A percentile compares a stretch with the other conserved stretches of the same genome.
Conservation (phyloP, 140 eudicot species). For the Bidens hawaiensis region DNA sequence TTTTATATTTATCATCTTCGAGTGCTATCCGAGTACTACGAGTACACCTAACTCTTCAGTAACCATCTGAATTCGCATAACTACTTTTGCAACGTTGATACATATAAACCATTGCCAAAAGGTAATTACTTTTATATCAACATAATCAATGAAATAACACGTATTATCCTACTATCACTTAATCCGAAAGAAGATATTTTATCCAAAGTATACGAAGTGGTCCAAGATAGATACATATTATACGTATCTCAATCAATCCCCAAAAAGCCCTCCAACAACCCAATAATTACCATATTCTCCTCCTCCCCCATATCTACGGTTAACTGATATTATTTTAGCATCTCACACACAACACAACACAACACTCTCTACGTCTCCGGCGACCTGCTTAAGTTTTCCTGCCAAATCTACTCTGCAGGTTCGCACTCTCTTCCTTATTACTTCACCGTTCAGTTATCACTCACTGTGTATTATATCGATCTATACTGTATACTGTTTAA, state of each 20-base stretch:
- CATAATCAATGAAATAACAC: not conserved
- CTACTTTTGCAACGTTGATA: too few species aligned
- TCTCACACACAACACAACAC: constrained; percentile 15
- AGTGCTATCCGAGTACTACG: too few species aligned
- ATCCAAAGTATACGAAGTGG: constrained; percentile 4
- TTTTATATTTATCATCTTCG: too few species aligned
- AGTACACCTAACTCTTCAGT: too few species aligned
- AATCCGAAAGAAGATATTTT: constrained; percentile 5
- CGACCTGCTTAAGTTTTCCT: constrained; percentile 24
- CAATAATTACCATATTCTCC: constrained; percentile 13
- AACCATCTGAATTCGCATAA: too few species aligned
- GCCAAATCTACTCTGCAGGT: constrained; percentile 12
- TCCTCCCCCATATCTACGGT: constrained; percentile 12
- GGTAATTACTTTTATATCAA: too few species aligned
- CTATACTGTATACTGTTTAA: not conserved
- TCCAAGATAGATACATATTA: constrained; percentile 8
- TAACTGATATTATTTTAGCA: constrained; percentile 18
- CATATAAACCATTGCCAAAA: too few species aligned
- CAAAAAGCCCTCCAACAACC: not conserved
- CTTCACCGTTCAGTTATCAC: not conserved
- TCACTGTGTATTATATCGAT: not conserved
- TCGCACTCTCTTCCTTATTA: not conserved
- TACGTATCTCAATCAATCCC: not conserved
- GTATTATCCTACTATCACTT: not conserved
- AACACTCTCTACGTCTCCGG: constrained; percentile 13